phyloP scores from a whole-genome alignment of 2,329 filamentous ascomycete genomes.

The Penicillium sp. region DNA sequence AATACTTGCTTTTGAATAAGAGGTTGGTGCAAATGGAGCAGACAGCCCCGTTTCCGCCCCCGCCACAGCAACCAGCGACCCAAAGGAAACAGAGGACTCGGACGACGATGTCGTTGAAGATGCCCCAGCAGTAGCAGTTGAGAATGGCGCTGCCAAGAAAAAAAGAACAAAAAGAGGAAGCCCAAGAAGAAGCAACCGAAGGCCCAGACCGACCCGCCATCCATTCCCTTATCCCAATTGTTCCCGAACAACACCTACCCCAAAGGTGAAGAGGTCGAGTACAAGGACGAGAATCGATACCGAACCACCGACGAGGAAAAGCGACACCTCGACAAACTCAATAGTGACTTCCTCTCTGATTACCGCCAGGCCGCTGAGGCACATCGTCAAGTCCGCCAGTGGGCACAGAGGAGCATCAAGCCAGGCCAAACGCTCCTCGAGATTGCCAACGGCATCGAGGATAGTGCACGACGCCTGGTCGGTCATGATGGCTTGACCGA shows the following conservation, averaged over 20 bases:
- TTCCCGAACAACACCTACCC: not conserved
- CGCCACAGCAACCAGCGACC: not conserved
- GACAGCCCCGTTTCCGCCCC: no score
- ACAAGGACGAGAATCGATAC: conserved; percentile 28
- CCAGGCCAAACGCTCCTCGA: conserved; percentile 51
- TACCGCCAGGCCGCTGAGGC: conserved; percentile 59
- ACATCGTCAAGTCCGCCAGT: conserved; percentile 56
- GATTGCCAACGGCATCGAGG: conserved; percentile 55
- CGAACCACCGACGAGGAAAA: conserved; percentile 51
- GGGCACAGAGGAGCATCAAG: conserved; percentile 50
- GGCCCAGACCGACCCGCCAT: not conserved
- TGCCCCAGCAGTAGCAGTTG: not conserved
- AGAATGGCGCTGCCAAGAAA: not conserved
- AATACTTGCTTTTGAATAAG: not conserved
- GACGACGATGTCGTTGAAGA: not conserved
- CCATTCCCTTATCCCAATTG: not conserved
- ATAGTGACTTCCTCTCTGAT: conserved; percentile 52
- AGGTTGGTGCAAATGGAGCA: no score
- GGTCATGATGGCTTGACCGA: conserved; percentile 53
- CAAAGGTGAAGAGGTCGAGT: conserved; percentile 33
- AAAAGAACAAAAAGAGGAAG: not conserved
- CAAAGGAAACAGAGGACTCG: not conserved
- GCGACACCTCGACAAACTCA: conserved; percentile 42
- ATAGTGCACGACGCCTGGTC: conserved; percentile 52
- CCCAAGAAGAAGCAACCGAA: conserved; percentile 44